These are phyloP conservation scores for Saturnispora silvae DNA, from an alignment of 805 yeast species.

Conservation along the genomic window DNA sequence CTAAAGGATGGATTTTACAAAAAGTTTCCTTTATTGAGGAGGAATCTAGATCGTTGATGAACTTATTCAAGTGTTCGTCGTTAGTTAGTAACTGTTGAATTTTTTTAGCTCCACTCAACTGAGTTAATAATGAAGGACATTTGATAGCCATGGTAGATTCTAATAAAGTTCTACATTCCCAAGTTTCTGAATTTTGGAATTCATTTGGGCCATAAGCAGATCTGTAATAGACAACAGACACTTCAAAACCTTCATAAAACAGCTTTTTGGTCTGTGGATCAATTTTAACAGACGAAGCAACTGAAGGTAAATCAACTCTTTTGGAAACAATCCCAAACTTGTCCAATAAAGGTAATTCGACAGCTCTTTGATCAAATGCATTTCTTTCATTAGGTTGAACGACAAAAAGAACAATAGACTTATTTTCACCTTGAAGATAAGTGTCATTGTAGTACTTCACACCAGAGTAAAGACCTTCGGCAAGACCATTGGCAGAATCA, in stretches of 20 bases:
- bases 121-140: slow-evolving; percentile 84
- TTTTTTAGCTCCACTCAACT: slow-evolving; percentile 87
- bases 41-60: slow-evolving; percentile 17
- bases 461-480: slow-evolving; percentile 61
- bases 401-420: slow-evolving; percentile 58
- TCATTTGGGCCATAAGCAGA: slow-evolving; percentile 84
- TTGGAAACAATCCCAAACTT: slow-evolving; percentile 47
- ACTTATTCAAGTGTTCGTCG: slow-evolving; percentile 34
- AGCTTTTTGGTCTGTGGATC: slow-evolving; percentile 37
- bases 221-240: slow-evolving; percentile 83
- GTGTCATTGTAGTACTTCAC: slow-evolving; percentile 41
- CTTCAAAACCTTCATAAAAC: slow-evolving; percentile 50
- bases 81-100: slow-evolving; percentile 81
- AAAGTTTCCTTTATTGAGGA: slow-evolving; percentile 44
- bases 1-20: slow-evolving; percentile 82
- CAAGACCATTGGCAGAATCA: slow-evolving; percentile 49
- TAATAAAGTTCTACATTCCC: slow-evolving; percentile 66
- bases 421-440: slow-evolving; percentile 16
- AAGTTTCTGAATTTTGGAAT: slow-evolving; percentile 51
- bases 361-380: slow-evolving; percentile 79
- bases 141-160: slow-evolving; percentile 77
- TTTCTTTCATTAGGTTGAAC: slow-evolving; percentile 83
- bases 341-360: slow-evolving; percentile 61
- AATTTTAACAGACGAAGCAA: slow-evolving; percentile 32
- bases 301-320: slow-evolving; percentile 59